phyloP scores from a whole-genome alignment of 441 rosid species.

The Melastoma candidum region DNA sequence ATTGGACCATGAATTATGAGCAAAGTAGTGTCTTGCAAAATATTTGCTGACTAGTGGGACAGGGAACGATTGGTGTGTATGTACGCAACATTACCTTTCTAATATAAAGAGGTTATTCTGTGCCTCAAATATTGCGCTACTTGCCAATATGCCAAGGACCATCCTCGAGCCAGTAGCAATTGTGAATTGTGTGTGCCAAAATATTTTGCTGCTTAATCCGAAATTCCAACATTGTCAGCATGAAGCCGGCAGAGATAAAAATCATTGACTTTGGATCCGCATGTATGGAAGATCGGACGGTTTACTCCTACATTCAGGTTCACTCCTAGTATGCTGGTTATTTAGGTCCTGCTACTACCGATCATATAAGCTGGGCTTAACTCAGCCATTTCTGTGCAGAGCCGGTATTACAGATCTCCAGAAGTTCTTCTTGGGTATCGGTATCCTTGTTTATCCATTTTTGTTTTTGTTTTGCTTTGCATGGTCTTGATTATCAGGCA shows the following conservation, averaged over 20 bases:
- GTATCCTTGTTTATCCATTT: constrained; percentile 56
- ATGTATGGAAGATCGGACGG: constrained; percentile 98
- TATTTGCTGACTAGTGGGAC: too few relatives aligned
- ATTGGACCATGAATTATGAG: neutral
- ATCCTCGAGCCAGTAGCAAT: too few relatives aligned
- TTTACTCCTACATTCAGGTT: constrained; percentile 99
- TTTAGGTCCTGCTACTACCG: constrained; percentile 7
- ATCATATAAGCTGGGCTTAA: constrained; percentile 11
- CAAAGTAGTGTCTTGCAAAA: too few relatives aligned
- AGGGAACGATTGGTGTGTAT: too few relatives aligned
- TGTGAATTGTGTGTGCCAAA: too few relatives aligned
- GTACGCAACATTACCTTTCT: too few relatives aligned
- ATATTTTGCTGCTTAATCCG: constrained; percentile 9
- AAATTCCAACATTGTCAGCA: constrained; percentile 34
- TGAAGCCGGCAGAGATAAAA: constrained; percentile 93
- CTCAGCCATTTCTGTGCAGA: constrained; percentile 42
- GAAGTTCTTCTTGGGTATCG: constrained; percentile 98
- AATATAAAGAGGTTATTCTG: too few relatives aligned
- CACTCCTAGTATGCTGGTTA: constrained; percentile 8
- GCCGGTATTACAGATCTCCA: constrained; percentile 99
- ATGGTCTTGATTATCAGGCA: constrained; percentile 1
- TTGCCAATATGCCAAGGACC: too few relatives aligned
- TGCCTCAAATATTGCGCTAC: too few relatives aligned
- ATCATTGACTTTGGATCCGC: constrained; percentile 99
- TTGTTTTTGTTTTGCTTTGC: neutral